Base-by-base conservation (phyloP, 208 protist species). In the Crithidia bombi region DNA sequence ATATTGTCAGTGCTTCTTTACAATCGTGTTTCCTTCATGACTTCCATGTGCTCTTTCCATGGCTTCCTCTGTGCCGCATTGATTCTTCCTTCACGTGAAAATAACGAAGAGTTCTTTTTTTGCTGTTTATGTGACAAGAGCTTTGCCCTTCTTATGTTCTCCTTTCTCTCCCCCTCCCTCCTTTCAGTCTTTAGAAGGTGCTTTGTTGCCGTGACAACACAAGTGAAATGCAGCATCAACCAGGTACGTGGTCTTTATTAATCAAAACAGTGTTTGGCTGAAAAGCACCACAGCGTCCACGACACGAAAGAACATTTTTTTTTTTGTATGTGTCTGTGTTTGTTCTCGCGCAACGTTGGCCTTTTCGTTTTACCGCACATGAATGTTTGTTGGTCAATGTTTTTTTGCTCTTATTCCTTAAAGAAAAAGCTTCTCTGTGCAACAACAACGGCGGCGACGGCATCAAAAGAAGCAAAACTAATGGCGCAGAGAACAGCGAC, bases 251-350 rank as follows among this genome's bases (percentile, higher is more conserved):
- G 28, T 35, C 44, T 32, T 30, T 10, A 33, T 33, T 4, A n/a
- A 33, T 47, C 25, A 47, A 47, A 33, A 47, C 36, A 61, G 15
- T 33, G 35, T 55, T 36, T 55, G 28, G n/a, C n/a, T 36, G 15
- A 55, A 28, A 51, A 51, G 11, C 46, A 28, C 14, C 21, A 15
- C 3, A 51, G 17, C 46, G 9, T 30, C 21, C 23, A 28, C 7
- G 23, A n/a, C n/a, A 19, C 43, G 11, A 49, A n/a, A 49, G 14
- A 19, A 6, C 21, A n/a, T 65, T 55, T 17, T 46, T 61, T 67
- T 49, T 55, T 73, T 47, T 46, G 56, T 32, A 57, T 6, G 59
- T 47, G 19, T 59, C 55, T 46, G 3, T 47, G 50, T 69, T 51
- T 36, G n/a, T n/a, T n/a, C n/a, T n/a, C n/a, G n/a, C n/a, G n/a